Conservation (phyloP, 169 alveolate species). For the Cryptosporidium ryanae region DNA sequence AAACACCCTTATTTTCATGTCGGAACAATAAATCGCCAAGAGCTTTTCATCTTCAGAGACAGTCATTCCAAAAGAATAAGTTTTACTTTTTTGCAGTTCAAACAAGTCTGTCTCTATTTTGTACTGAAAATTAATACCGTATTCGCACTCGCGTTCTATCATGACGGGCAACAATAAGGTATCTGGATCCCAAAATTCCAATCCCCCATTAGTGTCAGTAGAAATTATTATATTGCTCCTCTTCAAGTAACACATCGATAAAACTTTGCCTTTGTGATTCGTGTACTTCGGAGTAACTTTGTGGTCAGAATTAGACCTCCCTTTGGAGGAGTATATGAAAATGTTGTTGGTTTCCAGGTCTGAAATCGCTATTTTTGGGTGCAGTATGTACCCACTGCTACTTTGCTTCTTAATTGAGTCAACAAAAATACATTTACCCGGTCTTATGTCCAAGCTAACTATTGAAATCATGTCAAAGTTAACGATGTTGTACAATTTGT, state of each 20-base stretch:
- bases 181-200: slow-evolving; percentile 85
- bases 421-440: slow-evolving; percentile 34
- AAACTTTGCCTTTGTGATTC: slow-evolving; percentile 79
- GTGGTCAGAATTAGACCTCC: slow-evolving; percentile 56
- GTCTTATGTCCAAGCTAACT: slow-evolving; percentile 74
- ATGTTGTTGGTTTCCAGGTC: slow-evolving; percentile 81
- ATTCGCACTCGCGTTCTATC: slow-evolving; percentile 1
- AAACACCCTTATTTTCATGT: slow-evolving; percentile 85
- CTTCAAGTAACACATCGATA: slow-evolving; percentile 77
- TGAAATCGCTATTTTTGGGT: slow-evolving; percentile 73
- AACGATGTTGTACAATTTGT: slow-evolving; percentile 83
- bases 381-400: slow-evolving; percentile 4
- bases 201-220: slow-evolving; percentile 83
- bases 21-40: slow-evolving; percentile 87
- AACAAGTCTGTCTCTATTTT: slow-evolving; percentile 91
- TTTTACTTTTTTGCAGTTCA: slow-evolving; percentile 86
- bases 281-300: slow-evolving; percentile 62
- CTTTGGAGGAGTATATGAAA: slow-evolving; percentile 73
- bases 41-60: slow-evolving; percentile 85
- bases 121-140: slow-evolving; percentile 77
- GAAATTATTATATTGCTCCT: slow-evolving; percentile 78
- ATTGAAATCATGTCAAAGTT: slow-evolving; percentile 84
- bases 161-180: slow-evolving; percentile 78
- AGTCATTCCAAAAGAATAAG: slow-evolving; percentile 84
- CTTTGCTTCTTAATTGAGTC: background rate